Evolutionary conservation across 768 basidiomycete genomes (phyloP).

Genomic region (Boletus eberwhitei): DNA sequence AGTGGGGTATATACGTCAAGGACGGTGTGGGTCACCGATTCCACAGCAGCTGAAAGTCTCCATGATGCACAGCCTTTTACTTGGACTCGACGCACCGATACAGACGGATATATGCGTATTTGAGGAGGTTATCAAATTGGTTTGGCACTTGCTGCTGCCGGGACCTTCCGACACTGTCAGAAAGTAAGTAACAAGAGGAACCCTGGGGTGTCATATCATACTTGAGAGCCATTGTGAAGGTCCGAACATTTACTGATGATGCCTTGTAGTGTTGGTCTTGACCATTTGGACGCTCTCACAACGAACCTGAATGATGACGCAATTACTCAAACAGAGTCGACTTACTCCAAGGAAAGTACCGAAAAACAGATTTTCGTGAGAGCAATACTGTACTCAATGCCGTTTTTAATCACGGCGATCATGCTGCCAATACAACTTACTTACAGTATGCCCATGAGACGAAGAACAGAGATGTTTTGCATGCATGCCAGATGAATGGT

Average conservation of each 20-base stretch:
- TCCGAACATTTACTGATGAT: background rate
- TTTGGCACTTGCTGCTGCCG: background rate
- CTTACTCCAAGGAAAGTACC: background rate
- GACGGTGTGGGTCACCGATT: background rate
- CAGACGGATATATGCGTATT: background rate
- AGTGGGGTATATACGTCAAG: background rate
- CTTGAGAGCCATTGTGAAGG: background rate
- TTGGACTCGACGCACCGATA: background rate
- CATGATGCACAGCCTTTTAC: background rate
- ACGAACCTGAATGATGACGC: background rate
- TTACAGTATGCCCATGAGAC: background rate
- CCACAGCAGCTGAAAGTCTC: background rate
- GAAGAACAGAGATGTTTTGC: background rate
- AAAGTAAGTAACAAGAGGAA: background rate
- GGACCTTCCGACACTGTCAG: background rate
- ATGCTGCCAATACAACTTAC: background rate
- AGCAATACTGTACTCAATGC: background rate
- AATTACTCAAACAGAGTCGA: background rate
- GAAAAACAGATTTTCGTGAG: background rate
- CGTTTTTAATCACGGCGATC: background rate
- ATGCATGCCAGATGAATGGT: no score
- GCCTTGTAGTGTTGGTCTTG: background rate
- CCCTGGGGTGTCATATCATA: background rate
- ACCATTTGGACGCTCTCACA: no score
- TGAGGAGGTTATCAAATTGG: background rate